Evolutionary conservation across 106 monocot genomes (phyloP), one percentile per base, ranked within the genome.

Genomic region (Posidonia australis): DNA sequence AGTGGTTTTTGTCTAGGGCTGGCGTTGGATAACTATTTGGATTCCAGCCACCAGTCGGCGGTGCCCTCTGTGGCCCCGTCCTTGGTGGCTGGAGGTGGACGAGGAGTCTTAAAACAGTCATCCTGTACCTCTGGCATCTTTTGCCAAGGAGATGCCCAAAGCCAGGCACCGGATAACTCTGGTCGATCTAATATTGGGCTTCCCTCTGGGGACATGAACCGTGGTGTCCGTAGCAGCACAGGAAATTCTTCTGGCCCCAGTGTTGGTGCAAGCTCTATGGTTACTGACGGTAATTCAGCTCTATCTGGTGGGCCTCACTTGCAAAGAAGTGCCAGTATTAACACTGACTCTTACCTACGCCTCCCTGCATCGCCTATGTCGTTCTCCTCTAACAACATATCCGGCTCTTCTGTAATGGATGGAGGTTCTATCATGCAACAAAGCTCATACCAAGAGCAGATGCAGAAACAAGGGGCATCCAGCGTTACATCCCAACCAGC

Each of bases 311-410:
- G 87, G 13, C 80, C 84, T 3, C 84, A 81, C 44, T 44, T 94
- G 69, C 93, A 93, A 67, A 78, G 82, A 29, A 92, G 89, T 66
- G 54, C 81, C 28, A 89, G 85, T 70, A 86, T 86, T 41, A 89
- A 86, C 66, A 84, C 72, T 13, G 93, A 94, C 36, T 86, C 83
- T 0, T 89, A 81, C 59, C 72, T 76, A 66, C 81, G 75, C 28
- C 77, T 86, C 16, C 93, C 89, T 10, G 77, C 93, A 1, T 89
- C 93, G 5, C 89, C 93, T n/a, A 67, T 89, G 76, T 89, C 93
- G n/a, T 94, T 86, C 71, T 81, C 93, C 21, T 86, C 89, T 36
- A 89, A 94, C 65, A 87, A 83, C 60, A 79, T 92, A 10, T 87
- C 84, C 1, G 78, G 78, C 10, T 85, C 89, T 24, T 89, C 85